A percentile compares a stretch with the other conserved stretches of the same genome.
Conservation (phyloP, 2,329 filamentous ascomycete species). For the Aureobasidium sp. region DNA sequence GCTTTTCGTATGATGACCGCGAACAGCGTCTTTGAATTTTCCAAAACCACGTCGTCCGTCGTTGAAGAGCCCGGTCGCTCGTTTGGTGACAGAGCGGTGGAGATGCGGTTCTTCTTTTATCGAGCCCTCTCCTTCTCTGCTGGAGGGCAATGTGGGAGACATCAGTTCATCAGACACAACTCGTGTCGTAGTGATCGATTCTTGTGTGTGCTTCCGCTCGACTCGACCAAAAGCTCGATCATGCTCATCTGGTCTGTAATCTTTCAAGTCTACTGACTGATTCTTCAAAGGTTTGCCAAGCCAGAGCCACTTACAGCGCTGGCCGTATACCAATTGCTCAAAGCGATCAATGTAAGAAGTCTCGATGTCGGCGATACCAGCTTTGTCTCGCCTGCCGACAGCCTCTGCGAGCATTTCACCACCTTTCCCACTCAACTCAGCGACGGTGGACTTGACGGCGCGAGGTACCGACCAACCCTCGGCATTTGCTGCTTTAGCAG, state of each 20-base stretch:
- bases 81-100: conserved; percentile 56
- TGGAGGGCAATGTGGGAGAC: conserved; percentile 1
- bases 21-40: conserved; percentile 76
- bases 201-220: conserved; percentile 40
- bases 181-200: background rate
- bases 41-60: conserved; percentile 78
- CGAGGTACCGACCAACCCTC: conserved; percentile 90
- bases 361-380: conserved; percentile 85
- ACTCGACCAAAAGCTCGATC: conserved; percentile 38
- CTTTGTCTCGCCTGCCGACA: conserved; percentile 75
- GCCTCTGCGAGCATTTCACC: conserved; percentile 95
- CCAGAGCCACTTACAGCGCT: conserved; percentile 91
- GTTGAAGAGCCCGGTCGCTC: conserved; percentile 68
- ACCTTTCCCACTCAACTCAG: conserved; percentile 86
- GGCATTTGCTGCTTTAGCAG: conserved; percentile 80
- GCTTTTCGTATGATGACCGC: conserved; percentile 35
- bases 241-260: conserved; percentile 54
- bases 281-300: conserved; percentile 75
- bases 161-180: background rate
- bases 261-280: conserved; percentile 20
- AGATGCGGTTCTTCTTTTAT: background rate
- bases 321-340: conserved; percentile 67
- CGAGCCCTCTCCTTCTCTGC: conserved; percentile 6
- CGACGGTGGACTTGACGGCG: conserved; percentile 91
- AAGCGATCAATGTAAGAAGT: conserved; percentile 85